These are phyloP conservation scores for Penstemon barbatus DNA, from an alignment of 257 asterid genomes.

Conservation along the genomic window DNA sequence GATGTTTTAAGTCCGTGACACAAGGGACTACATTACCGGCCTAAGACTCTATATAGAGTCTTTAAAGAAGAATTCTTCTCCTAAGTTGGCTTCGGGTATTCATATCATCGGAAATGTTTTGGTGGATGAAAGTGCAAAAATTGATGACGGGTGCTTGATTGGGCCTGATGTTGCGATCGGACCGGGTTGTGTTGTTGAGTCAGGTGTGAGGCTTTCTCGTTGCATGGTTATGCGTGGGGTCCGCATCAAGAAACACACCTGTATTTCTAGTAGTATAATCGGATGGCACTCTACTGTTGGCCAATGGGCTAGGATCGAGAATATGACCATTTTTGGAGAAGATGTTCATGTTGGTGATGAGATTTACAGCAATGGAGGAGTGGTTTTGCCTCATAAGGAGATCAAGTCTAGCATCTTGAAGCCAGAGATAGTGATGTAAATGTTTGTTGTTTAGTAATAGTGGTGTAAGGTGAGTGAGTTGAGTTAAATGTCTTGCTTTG, in stretches of 20 bases:
- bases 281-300: conserved; percentile 97
- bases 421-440: conserved; percentile 85
- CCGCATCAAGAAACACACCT: conserved; percentile 75
- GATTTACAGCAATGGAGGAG: conserved; percentile 80
- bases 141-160: conserved; percentile 83
- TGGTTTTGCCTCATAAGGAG: conserved; percentile 89
- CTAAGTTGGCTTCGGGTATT: conserved; percentile 59
- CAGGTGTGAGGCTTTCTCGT: conserved; percentile 86
- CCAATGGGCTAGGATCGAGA: conserved; percentile 91
- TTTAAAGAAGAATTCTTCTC: conserved; percentile 58
- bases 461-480: neutral
- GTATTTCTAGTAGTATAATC: conserved; percentile 73
- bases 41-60: conserved; percentile 74
- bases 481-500: conserved; percentile 22
- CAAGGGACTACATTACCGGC: conserved; percentile 83
- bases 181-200: conserved; percentile 73
- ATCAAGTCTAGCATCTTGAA: conserved; percentile 78
- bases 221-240: conserved; percentile 91
- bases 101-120: conserved; percentile 72
- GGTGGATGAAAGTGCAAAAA: conserved; percentile 71
- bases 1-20: too few species aligned
- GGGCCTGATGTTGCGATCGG: conserved; percentile 95
- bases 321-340: conserved; percentile 90
- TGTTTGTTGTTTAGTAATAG: conserved; percentile 27
- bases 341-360: conserved; percentile 90